Percentiles rank a stretch among this genome's conserved stretches.
Conservation (phyloP, 2,329 filamentous ascomycete genomes). For the Pseudogymnoascus verrucosus region DNA sequence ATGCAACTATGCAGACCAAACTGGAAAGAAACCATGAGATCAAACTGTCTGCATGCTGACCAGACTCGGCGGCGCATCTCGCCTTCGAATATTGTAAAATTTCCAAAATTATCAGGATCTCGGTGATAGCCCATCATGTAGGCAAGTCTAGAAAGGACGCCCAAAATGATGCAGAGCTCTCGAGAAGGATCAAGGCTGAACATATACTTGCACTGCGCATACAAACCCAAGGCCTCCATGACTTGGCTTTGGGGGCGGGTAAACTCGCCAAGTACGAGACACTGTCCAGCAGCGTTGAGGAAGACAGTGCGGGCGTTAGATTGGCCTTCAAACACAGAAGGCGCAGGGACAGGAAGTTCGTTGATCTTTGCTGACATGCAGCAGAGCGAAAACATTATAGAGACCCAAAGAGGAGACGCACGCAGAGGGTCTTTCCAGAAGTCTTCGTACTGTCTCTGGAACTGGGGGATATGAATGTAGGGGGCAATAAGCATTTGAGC, state of each 20-base stretch:
- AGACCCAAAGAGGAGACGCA: slow-evolving; percentile 20
- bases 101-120: slow-evolving; percentile 17
- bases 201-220: slow-evolving; percentile 21
- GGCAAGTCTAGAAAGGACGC: slow-evolving; percentile 21
- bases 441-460: slow-evolving; percentile 19
- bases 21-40: slow-evolving; percentile 25
- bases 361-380: slow-evolving; percentile 13
- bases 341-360: not conserved
- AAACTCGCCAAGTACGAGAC: slow-evolving; percentile 22
- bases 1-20: slow-evolving; percentile 25
- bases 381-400: slow-evolving; percentile 21
- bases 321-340: not conserved
- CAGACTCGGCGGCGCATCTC: slow-evolving; percentile 26
- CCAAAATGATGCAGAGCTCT: slow-evolving; percentile 21
- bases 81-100: slow-evolving; percentile 21
- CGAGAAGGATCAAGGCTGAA: slow-evolving; percentile 21
- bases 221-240: slow-evolving; percentile 20
- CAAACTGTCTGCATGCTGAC: slow-evolving; percentile 22
- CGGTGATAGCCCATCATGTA: slow-evolving; percentile 26
- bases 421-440: slow-evolving; percentile 16
- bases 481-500: slow-evolving; percentile 15
- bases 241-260: slow-evolving; percentile 18
- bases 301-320: slow-evolving; percentile 1
- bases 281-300: slow-evolving; percentile 17
- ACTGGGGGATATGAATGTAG: slow-evolving; percentile 19